Evolutionary conservation across 352 stramenopile species (phyloP), one percentile per base, ranked within the genome.

Genomic region (Phytophthora fragariaefolia): DNA sequence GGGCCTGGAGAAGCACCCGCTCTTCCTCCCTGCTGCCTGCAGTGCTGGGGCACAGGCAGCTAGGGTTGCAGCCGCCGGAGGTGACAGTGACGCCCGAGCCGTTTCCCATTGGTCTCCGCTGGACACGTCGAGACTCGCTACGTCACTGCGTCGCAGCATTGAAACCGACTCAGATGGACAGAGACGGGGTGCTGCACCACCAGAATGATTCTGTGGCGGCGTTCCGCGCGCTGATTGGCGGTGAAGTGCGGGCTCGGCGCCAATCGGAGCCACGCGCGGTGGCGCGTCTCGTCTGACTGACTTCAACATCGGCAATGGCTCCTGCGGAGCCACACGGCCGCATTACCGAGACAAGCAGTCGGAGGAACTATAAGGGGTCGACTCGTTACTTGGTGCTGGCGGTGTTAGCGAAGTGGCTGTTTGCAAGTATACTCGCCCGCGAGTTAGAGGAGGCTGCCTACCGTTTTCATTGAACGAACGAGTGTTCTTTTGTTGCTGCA

Each of bases 211-310:
- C 17, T 43, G 36, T 20, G 12, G 18, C 36, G 17, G 17, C 2
- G 18, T 50, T 12, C 8, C 17, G 22, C 43, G 23, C 22, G n/a
- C 8, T 50, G 3, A 50, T 50, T 50, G 43, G 43, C 18, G 12
- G 1, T 50, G 30, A 28, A 24, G 26, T 9, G 10, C 5, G 20
- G 8, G 18, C 12, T 28, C 6, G 27, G 12, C 12, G 15, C 43
- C 43, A 50, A 50, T 50, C 22, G n/a, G 1, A 28, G 1, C 10
- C 20, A 2, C 1, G n/a, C 6, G 18, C 8, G 23, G 2, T 8
- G 27, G 43, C 43, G 30, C 43, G 43, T 50, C 43, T 22, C 23
- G 43, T 50, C 43, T 50, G 43, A 50, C 43, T 1, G 22, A 32
- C 22, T 50, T 50, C 43, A 50, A 50, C 43, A 50, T 50, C n/a